A percentile compares a stretch with the other conserved stretches of the same genome.
phyloP scores from a whole-genome alignment of 192 early-diverging fungal species.

The Phycomyces blakesleeanus region DNA sequence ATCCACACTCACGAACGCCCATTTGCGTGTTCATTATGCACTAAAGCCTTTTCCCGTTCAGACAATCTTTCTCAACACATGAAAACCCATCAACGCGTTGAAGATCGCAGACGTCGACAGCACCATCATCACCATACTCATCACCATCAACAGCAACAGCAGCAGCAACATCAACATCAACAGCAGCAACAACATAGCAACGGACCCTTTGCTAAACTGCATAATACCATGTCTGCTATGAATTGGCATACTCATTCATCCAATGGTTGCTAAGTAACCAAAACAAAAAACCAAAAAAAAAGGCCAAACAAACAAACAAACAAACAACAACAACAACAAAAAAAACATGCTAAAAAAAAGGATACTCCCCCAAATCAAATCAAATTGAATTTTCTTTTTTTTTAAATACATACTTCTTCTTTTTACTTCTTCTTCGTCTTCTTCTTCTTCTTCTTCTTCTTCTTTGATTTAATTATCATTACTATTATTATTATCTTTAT shows the following conservation, averaged over 20 bases:
- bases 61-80: conserved; percentile 65
- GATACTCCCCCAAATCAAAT: no score
- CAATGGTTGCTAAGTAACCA: conserved; percentile 7
- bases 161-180: conserved; percentile 1
- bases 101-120: conserved; percentile 17
- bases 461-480: no score
- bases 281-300: no score
- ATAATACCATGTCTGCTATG: background rate
- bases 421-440: no score
- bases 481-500: conserved; percentile 3
- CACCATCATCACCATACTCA: background rate
- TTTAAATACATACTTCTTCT: background rate
- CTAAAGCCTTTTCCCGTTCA: conserved; percentile 55
- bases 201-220: background rate
- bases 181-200: conserved; percentile 5
- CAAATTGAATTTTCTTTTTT: background rate
- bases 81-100: conserved; percentile 34
- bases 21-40: conserved; percentile 56
- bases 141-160: background rate
- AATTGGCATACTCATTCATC: background rate
- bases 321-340: no score
- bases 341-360: no score
- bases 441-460: no score
- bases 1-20: conserved; percentile 63
- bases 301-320: no score